A percentile compares a stretch with the other conserved stretches of the same genome.
Conservation (phyloP, 2,329 filamentous ascomycete genomes). For the Cryphonectria radicalis region DNA sequence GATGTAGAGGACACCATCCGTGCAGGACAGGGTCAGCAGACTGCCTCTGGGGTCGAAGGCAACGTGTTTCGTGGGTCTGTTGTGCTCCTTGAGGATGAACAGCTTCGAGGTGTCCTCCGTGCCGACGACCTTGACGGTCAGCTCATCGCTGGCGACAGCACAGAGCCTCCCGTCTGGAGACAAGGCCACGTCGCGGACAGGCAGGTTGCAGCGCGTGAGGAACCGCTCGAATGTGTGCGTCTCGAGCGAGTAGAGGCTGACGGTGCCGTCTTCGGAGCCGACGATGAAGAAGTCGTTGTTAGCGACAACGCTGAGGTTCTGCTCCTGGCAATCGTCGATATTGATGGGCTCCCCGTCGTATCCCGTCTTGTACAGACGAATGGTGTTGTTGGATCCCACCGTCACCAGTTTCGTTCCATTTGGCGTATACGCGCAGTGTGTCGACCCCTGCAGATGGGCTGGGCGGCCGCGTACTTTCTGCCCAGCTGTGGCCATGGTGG, state of each 20-base stretch:
- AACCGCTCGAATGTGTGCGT: constrained; percentile 78
- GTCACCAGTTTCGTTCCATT: constrained; percentile 87
- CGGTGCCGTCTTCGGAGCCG: constrained; percentile 93
- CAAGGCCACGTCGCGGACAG: constrained; percentile 83
- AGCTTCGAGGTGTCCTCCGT: constrained; percentile 77
- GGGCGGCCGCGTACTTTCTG: constrained; percentile 65
- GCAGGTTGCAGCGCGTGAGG: constrained; percentile 80
- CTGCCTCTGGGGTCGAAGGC: constrained; percentile 82
- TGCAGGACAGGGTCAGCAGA: constrained; percentile 79
- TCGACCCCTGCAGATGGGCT: constrained; percentile 83
- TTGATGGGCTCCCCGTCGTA: constrained; percentile 91
- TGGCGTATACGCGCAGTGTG: constrained; percentile 86
- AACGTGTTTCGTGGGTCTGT: constrained; percentile 87
- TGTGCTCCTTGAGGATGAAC: constrained; percentile 80
- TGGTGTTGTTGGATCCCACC: constrained; percentile 90
- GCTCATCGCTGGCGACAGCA: constrained; percentile 94
- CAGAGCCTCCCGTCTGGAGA: constrained; percentile 84
- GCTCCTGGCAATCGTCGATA: constrained; percentile 88
- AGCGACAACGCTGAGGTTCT: constrained; percentile 79
- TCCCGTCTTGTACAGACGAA: constrained; percentile 89
- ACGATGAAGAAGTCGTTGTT: constrained; percentile 83
- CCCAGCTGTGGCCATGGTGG: constrained; percentile 46
- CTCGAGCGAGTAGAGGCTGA: constrained; percentile 86
- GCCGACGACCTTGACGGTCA: constrained; percentile 87
- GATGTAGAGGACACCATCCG: constrained; percentile 86